Evolutionary conservation across 257 asterid species (phyloP).

Genomic region (Salvia hispanica): DNA sequence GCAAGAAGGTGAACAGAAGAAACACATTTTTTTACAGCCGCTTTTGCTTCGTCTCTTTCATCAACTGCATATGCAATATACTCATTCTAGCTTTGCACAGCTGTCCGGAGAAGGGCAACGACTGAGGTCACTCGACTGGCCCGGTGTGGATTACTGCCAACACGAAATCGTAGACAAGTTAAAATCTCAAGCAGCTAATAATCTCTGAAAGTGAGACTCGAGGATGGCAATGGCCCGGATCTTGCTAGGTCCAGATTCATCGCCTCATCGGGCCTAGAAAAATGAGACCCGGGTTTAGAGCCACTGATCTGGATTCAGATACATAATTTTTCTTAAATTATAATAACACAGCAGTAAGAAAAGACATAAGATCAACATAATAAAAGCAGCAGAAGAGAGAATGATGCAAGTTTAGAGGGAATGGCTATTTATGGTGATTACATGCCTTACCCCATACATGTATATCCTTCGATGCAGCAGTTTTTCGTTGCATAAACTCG

Average conservation of each 20-base stretch:
- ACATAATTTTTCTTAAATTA: too few species aligned
- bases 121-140: conserved; percentile 14
- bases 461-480: conserved; percentile 13
- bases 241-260: too few species aligned
- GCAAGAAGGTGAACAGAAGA: conserved; percentile 24
- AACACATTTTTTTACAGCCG: neutral
- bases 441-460: conserved; percentile 31
- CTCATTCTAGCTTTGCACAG: neutral
- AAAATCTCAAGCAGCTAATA: neutral
- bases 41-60: conserved; percentile 21
- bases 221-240: too few species aligned
- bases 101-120: neutral
- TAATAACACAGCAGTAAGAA: too few species aligned
- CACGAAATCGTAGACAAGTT: conserved; percentile 5
- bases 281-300: too few species aligned
- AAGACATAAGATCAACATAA: neutral
- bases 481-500: conserved; percentile 3
- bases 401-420: neutral
- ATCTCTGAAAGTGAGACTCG: neutral
- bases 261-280: too few species aligned
- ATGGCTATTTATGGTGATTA: neutral
- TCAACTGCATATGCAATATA: neutral
- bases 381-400: too few species aligned
- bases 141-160: conserved; percentile 10
- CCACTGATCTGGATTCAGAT: too few species aligned